phyloP scores from a whole-genome alignment of 352 stramenopile species.

The Phytophthora fragariaefolia region DNA sequence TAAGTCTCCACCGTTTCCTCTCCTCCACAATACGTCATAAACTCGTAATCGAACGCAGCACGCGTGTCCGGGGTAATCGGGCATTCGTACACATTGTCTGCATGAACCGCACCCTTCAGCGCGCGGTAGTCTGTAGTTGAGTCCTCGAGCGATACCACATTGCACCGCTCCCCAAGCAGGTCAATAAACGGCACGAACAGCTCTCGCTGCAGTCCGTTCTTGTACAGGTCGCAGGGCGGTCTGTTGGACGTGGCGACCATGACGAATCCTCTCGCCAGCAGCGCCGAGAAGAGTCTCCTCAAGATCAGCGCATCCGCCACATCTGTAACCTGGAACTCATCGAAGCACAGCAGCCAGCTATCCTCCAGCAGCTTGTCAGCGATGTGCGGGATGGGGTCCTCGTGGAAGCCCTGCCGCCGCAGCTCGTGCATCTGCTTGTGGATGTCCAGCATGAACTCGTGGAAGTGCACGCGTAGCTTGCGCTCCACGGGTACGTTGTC shows the following conservation, averaged over 20 bases:
- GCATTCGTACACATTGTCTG: slow-evolving; percentile 77
- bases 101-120: slow-evolving; percentile 63
- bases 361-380: slow-evolving; percentile 85
- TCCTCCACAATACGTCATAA: slow-evolving; percentile 59
- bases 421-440: slow-evolving; percentile 95
- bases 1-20: slow-evolving; percentile 55
- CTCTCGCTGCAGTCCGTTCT: slow-evolving; percentile 95
- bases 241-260: slow-evolving; percentile 98
- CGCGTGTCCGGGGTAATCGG: slow-evolving; percentile 55
- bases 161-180: slow-evolving; percentile 90
- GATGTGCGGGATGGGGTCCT: slow-evolving; percentile 87
- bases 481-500: slow-evolving; percentile 68
- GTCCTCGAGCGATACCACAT: slow-evolving; percentile 77
- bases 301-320: slow-evolving; percentile 97
- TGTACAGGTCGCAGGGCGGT: slow-evolving; percentile 94
- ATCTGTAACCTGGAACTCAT: slow-evolving; percentile 99
- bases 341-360: slow-evolving; percentile 96
- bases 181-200: slow-evolving; percentile 98
- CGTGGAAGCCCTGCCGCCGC: slow-evolving; percentile 85
- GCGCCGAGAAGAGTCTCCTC: slow-evolving; percentile 89
- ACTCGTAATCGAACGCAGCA: slow-evolving; percentile 74
- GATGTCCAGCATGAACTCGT: slow-evolving; percentile 98
- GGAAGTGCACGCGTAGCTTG: slow-evolving; percentile 96
- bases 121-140: slow-evolving; percentile 87
- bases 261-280: slow-evolving; percentile 93